Evolutionary conservation across 2,329 filamentous ascomycete genomes (phyloP).

Genomic region (Chrysosphaeria jannelii): DNA sequence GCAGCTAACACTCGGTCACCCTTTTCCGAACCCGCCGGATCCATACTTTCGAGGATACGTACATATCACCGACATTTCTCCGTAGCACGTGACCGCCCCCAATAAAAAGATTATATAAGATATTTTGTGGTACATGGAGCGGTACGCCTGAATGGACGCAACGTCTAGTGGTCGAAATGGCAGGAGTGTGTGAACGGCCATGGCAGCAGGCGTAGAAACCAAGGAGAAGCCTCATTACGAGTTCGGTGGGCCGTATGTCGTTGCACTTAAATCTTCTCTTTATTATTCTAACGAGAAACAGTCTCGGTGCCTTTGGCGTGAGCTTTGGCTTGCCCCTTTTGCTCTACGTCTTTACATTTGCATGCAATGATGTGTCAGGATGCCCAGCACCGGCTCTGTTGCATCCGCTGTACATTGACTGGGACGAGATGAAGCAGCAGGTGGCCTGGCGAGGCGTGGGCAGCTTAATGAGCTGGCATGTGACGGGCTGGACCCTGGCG

Average conservation of each 20-base stretch:
- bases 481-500: slow-evolving; percentile 35
- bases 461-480: slow-evolving; percentile 39
- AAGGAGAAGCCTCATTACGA: slow-evolving; percentile 14
- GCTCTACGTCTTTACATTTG: slow-evolving; percentile 51
- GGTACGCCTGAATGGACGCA: too few relatives aligned
- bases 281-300: slow-evolving; percentile 8
- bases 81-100: too few relatives aligned
- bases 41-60: too few relatives aligned
- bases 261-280: background rate
- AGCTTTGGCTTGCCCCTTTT: slow-evolving; percentile 54
- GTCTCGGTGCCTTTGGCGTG: slow-evolving; percentile 46
- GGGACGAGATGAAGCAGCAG: slow-evolving; percentile 46
- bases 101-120: too few relatives aligned
- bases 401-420: slow-evolving; percentile 35
- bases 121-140: too few relatives aligned
- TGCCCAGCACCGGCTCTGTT: slow-evolving; percentile 67
- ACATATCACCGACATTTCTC: too few relatives aligned
- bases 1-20: too few relatives aligned
- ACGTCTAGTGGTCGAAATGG: too few relatives aligned
- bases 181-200: too few relatives aligned
- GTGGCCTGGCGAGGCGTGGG: slow-evolving; percentile 56
- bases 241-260: slow-evolving; percentile 19
- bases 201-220: background rate
- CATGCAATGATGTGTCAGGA: slow-evolving; percentile 77
- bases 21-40: too few relatives aligned